Evolutionary conservation across 2,329 filamentous ascomycete genomes (phyloP).

Genomic region (Exophiala sp.): DNA sequence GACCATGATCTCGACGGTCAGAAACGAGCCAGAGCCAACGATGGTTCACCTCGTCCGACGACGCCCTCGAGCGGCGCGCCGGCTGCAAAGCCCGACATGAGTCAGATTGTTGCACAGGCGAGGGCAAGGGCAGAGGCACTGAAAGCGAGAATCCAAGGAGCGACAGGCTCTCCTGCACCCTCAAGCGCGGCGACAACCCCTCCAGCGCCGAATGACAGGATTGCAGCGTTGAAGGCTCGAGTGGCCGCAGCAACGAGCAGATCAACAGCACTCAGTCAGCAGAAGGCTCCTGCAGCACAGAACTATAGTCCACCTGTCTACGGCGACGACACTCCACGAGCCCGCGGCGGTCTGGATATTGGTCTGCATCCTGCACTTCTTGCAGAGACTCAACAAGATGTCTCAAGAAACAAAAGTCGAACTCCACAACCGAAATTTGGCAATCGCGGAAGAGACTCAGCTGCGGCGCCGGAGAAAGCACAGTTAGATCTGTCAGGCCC

Average conservation of each 20-base stretch:
- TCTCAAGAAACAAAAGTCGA: constrained; percentile 39
- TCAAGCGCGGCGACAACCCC: constrained; percentile 36
- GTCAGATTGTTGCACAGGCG: constrained; percentile 47
- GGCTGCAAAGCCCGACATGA: constrained; percentile 38
- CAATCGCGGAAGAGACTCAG: constrained; percentile 51
- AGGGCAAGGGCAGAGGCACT: constrained; percentile 48
- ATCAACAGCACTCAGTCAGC: constrained; percentile 40
- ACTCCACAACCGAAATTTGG: constrained; percentile 50
- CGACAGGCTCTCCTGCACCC: constrained; percentile 26
- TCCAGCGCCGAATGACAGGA: constrained; percentile 55
- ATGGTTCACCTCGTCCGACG: constrained; percentile 46
- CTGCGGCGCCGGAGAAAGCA: constrained; percentile 39
- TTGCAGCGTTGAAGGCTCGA: constrained; percentile 75
- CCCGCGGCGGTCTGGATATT: constrained; percentile 67
- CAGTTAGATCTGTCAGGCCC: constrained; percentile 57
- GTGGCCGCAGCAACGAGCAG: constrained; percentile 69
- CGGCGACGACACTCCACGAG: constrained; percentile 49
- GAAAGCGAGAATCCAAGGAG: constrained; percentile 37
- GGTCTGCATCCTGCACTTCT: constrained; percentile 73
- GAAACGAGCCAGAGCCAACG: constrained; percentile 49
- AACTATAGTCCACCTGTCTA: constrained; percentile 44
- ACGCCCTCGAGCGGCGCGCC: constrained; percentile 33
- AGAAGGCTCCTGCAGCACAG: constrained; percentile 43
- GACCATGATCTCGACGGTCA: constrained; percentile 44
- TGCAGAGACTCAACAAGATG: constrained; percentile 44